Conservation (phyloP, 495 filamentous ascomycete species). For the Penicillium atrosanguineum region DNA sequence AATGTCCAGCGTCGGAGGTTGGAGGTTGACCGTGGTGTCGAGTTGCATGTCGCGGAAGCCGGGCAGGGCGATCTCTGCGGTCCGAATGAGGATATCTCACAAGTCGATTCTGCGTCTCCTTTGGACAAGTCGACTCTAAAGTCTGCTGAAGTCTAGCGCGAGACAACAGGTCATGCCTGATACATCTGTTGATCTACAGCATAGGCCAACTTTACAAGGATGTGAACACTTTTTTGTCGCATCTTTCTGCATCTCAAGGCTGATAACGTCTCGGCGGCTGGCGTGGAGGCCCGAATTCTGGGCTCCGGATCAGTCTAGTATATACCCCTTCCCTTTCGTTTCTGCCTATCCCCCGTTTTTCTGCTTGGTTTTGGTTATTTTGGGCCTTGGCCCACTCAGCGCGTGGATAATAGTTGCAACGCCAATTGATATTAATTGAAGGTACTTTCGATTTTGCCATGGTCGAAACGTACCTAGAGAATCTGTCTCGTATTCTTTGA, state of each 20-base stretch:
- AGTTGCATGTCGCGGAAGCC: slow-evolving; percentile 15
- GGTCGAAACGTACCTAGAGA: neutral
- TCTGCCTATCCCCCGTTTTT: neutral
- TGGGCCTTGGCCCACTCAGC: neutral
- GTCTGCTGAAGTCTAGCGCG: neutral
- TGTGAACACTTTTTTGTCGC: neutral
- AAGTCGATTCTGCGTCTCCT: neutral
- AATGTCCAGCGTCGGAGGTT: slow-evolving; percentile 54
- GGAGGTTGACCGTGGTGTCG: slow-evolving; percentile 49
- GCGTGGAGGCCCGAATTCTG: neutral
- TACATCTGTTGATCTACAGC: neutral
- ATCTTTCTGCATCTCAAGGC: neutral
- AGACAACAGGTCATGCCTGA: neutral
- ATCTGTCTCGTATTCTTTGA: neutral
- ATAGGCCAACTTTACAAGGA: neutral
- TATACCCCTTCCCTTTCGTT: slow-evolving; percentile 1
- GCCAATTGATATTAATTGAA: no score
- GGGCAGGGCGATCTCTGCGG: neutral
- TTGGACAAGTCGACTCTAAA: neutral
- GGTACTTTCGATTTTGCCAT: neutral
- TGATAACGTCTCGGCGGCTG: neutral
- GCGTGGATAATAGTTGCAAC: neutral
- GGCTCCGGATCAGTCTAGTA: neutral
- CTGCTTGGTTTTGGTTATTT: neutral
- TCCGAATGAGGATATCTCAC: slow-evolving; percentile 2